Conservation (phyloP, 345 rosid genomes). For the Syzygium aromaticum region DNA sequence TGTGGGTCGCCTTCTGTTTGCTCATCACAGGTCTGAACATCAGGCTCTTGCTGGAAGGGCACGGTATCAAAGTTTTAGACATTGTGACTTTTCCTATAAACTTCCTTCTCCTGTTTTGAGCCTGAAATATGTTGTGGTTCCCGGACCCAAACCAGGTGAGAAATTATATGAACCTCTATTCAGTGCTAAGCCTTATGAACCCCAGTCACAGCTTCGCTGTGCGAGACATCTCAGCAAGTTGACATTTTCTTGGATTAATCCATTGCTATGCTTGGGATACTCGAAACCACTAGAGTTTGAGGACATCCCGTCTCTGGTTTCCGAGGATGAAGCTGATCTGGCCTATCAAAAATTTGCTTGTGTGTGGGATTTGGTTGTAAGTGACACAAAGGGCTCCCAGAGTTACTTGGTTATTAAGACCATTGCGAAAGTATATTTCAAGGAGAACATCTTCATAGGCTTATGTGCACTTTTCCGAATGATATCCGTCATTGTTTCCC, state of each 20-base stretch:
- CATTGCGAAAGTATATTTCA: slow-evolving; percentile 33
- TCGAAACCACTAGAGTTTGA: slow-evolving; percentile 11
- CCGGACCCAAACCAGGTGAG: slow-evolving; percentile 5
- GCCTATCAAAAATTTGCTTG: slow-evolving; percentile 5
- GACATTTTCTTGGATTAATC: slow-evolving; percentile 27
- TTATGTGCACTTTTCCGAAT: slow-evolving; percentile 43
- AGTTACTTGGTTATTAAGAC: slow-evolving; percentile 10
- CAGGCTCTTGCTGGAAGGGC: slow-evolving; percentile 18
- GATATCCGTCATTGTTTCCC: slow-evolving; percentile 30
- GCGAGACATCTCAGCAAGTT: slow-evolving; percentile 38
- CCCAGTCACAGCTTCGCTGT: slow-evolving; percentile 19
- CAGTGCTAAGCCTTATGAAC: slow-evolving; percentile 11
- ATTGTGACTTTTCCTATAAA: slow-evolving; percentile 32
- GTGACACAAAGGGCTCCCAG: not conserved
- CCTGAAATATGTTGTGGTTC: slow-evolving; percentile 19
- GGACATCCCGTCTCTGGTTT: slow-evolving; percentile 19
- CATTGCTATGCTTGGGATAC: slow-evolving; percentile 16
- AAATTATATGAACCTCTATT: slow-evolving; percentile 42
- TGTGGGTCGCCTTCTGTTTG: slow-evolving; percentile 53
- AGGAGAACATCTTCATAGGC: slow-evolving; percentile 40
- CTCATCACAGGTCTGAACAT: slow-evolving; percentile 36
- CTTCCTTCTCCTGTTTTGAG: slow-evolving; percentile 46
- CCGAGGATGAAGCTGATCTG: slow-evolving; percentile 12
- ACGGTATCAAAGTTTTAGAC: slow-evolving; percentile 23
- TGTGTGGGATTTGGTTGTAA: not conserved